phyloP scores from a whole-genome alignment of 208 protist genomes.

The Leishmania amazonensis region DNA sequence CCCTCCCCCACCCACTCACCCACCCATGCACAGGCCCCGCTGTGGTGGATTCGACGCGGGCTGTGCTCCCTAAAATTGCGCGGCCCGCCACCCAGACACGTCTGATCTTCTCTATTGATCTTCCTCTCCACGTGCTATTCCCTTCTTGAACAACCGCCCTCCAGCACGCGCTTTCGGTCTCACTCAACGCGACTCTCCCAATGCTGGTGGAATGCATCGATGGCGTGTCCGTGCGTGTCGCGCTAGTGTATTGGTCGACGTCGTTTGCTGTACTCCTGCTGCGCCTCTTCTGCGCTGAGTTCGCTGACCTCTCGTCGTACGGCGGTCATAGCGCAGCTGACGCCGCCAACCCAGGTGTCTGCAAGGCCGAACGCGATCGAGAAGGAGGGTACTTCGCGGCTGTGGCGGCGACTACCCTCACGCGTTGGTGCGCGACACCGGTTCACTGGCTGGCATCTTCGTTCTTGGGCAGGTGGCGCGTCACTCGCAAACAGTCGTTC shows the following conservation, averaged over 20 bases:
- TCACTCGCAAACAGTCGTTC: constrained; percentile 48
- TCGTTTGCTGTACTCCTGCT: constrained; percentile 45
- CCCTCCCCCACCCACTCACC: background rate
- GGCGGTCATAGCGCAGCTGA: constrained; percentile 33
- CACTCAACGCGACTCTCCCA: background rate
- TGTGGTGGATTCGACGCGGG: background rate
- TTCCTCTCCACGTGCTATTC: background rate
- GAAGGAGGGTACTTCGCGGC: background rate
- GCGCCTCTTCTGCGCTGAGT: constrained; percentile 32
- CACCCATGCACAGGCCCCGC: background rate
- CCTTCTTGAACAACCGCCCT: background rate
- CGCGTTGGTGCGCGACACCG: background rate
- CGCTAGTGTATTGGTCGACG: constrained; percentile 53
- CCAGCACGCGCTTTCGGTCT: background rate
- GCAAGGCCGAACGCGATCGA: background rate
- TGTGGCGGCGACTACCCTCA: background rate
- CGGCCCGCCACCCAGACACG: background rate
- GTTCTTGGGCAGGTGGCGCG: constrained; percentile 22
- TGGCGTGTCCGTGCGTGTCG: constrained; percentile 7
- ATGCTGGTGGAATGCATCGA: constrained; percentile 2
- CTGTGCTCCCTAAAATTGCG: background rate
- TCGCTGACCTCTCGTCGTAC: constrained; percentile 48
- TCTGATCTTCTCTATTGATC: background rate
- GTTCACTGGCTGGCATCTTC: constrained; percentile 21
- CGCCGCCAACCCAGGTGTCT: background rate